Evolutionary conservation across 140 eudicot species (phyloP), one percentile per base, ranked within the genome.

Genomic region (Stevia rebaudiana): DNA sequence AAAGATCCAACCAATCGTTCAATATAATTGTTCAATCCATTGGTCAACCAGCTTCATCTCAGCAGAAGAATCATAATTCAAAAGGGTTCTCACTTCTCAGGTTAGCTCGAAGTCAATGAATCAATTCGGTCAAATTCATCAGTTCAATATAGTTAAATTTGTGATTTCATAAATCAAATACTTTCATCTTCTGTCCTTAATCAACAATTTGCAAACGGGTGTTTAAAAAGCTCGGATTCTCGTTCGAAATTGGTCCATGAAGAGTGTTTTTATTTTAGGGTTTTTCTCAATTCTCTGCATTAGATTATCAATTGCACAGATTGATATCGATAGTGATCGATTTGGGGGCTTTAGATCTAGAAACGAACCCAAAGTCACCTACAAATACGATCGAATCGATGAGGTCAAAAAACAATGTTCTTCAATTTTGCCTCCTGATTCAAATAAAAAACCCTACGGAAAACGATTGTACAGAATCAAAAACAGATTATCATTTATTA

Each of bases 391-490:
- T 48, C 63, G 96, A 62, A 79, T 85, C 3, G 72, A 81, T 51
- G 95, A 92, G 58, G 89, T 85, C 2, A 81, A 65, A 44, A 85
- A 80, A 78, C 74, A 73, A 42, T 92, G 98, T 71, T 73, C 76
- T 11, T 76, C 65, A 58, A 74, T 83, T 8, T 60, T 87, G 30
- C 73, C 79, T 48, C 76, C 74, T 16, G 41, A 75, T 76, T 83
- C 86, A 2, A 33, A 75, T 4, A 41, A 74, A 61, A 79, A 76
- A 71, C 81, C 84, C 19, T 76, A 71, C 68, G 84, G 77, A 16
- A 69, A 78, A 71, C 57, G 78, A 55, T 35, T 83, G 8, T 70
- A 35, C 49, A 71, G 76, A 62, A 44, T 92, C 0, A 85, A 76
- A 56, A 78, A 87, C 40, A 85, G 70, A 28, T 73, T 92, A 10